phyloP scores from a whole-genome alignment of 2,329 filamentous ascomycete species.

The Pseudopithomyces maydicus region DNA sequence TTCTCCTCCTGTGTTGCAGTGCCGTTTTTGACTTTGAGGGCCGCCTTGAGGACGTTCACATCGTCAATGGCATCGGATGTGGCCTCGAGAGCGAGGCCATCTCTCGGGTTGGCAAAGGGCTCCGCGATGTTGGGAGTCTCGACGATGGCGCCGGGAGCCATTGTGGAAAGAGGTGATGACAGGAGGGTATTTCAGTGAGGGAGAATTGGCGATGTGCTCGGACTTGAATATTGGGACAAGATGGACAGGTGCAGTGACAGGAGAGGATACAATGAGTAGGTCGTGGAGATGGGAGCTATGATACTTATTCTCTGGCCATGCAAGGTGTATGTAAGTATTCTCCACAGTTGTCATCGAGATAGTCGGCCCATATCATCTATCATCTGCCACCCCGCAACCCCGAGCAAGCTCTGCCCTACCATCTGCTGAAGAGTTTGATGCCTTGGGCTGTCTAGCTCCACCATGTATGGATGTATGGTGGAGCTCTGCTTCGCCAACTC shows the following conservation, averaged over 20 bases:
- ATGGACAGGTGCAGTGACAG: conserved; percentile 8
- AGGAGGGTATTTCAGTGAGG: conserved; percentile 25
- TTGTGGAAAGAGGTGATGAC: conserved; percentile 27
- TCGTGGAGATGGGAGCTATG: conserved; percentile 10
- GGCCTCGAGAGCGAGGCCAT: conserved; percentile 63
- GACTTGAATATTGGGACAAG: background rate
- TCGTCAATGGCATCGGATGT: conserved; percentile 64
- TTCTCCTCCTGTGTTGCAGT: conserved; percentile 51
- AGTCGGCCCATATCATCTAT: conserved; percentile 7
- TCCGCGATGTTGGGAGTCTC: conserved; percentile 50
- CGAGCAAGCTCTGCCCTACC: conserved; percentile 28
- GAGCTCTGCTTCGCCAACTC: conserved; percentile 7
- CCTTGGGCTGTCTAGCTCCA: conserved; percentile 25
- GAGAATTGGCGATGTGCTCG: background rate
- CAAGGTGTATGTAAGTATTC: conserved; percentile 7
- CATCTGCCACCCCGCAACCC: conserved; percentile 10
- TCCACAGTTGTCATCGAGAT: conserved; percentile 12
- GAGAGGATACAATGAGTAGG: conserved; percentile 5
- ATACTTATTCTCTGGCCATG: conserved; percentile 29
- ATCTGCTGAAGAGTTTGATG: conserved; percentile 17
- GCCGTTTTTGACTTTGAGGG: conserved; percentile 56
- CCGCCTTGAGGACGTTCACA: conserved; percentile 64
- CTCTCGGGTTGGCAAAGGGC: conserved; percentile 55
- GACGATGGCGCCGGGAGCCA: conserved; percentile 53
- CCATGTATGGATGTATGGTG: background rate